Evolutionary conservation across 139 green algal species (phyloP).

Genomic region (Zygnema circumcarinatum): DNA sequence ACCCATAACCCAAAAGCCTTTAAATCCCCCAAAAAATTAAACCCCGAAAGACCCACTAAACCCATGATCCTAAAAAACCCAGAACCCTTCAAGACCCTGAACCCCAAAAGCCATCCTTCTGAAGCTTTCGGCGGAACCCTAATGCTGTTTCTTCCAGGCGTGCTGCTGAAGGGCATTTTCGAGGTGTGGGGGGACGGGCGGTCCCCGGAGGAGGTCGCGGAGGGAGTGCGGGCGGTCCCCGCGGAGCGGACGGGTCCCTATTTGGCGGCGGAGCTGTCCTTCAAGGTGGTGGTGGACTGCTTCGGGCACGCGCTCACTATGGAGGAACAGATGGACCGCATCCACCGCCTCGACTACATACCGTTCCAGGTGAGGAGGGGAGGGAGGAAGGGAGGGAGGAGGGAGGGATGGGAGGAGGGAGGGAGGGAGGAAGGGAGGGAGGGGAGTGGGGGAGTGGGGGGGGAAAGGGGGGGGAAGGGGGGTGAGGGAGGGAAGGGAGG

Average conservation of each 20-base stretch:
- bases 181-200: slow-evolving; percentile 50
- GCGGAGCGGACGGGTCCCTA: slow-evolving; percentile 28
- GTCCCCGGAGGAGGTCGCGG: slow-evolving; percentile 27
- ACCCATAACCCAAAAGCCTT: too few species aligned
- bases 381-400: neutral
- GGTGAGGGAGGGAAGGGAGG: neutral
- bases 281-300: slow-evolving; percentile 64
- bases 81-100: too few species aligned
- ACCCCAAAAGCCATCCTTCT: too few species aligned
- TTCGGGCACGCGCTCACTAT: slow-evolving; percentile 57
- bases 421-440: neutral
- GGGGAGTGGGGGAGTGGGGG: neutral
- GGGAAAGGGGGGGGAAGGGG: too few species aligned
- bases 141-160: too few species aligned
- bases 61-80: too few species aligned
- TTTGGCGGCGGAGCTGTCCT: slow-evolving; percentile 3
- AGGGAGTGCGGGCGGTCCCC: neutral
- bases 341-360: slow-evolving; percentile 40
- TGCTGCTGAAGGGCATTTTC: slow-evolving; percentile 53
- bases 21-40: too few species aligned
- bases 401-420: neutral
- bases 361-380: slow-evolving; percentile 46
- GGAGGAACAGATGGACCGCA: slow-evolving; percentile 53
- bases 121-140: too few species aligned
- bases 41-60: too few species aligned